phyloP scores from a whole-genome alignment of 371 early-diverging fungal species.

The Actinomucor elegans region DNA sequence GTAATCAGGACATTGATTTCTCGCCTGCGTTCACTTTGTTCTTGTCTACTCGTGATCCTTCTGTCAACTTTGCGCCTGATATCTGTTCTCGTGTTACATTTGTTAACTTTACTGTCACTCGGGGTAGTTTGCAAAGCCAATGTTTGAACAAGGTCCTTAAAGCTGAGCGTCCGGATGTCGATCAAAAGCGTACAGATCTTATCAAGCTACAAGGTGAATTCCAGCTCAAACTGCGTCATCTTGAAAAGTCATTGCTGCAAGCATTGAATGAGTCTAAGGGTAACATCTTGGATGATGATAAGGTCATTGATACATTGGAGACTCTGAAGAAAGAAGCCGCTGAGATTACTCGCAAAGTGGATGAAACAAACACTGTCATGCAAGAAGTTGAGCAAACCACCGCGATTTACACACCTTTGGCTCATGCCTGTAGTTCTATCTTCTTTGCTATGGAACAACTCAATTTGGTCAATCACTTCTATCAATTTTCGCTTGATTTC shows the following conservation, averaged over 20 bases:
- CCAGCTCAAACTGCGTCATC: constrained; percentile 86
- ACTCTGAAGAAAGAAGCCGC: constrained; percentile 94
- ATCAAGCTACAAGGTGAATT: constrained; percentile 96
- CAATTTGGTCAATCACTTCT: constrained; percentile 86
- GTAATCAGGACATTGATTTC: constrained; percentile 97
- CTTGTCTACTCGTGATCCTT: constrained; percentile 92
- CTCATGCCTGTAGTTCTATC: constrained; percentile 88
- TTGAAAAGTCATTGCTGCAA: constrained; percentile 92
- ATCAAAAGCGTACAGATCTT: constrained; percentile 88
- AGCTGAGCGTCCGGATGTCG: constrained; percentile 95
- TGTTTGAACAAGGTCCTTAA: constrained; percentile 94
- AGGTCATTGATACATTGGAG: constrained; percentile 92
- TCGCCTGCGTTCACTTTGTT: constrained; percentile 96
- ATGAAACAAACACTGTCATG: constrained; percentile 94
- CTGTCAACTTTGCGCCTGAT: constrained; percentile 92
- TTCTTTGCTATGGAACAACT: constrained; percentile 97
- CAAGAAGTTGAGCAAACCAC: constrained; percentile 93
- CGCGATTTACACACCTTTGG: constrained; percentile 87
- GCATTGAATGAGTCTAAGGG: constrained; percentile 94
- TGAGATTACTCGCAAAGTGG: constrained; percentile 90
- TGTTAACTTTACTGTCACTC: constrained; percentile 98
- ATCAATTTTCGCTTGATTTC: constrained; percentile 97
- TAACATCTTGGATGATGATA: constrained; percentile 96
- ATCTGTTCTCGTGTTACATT: constrained; percentile 96
- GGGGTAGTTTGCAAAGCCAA: constrained; percentile 93